Percentiles rank a stretch among this genome's conserved stretches.
Conservation (phyloP, 2,329 filamentous ascomycete species). For the Fusarium nematophilum region DNA sequence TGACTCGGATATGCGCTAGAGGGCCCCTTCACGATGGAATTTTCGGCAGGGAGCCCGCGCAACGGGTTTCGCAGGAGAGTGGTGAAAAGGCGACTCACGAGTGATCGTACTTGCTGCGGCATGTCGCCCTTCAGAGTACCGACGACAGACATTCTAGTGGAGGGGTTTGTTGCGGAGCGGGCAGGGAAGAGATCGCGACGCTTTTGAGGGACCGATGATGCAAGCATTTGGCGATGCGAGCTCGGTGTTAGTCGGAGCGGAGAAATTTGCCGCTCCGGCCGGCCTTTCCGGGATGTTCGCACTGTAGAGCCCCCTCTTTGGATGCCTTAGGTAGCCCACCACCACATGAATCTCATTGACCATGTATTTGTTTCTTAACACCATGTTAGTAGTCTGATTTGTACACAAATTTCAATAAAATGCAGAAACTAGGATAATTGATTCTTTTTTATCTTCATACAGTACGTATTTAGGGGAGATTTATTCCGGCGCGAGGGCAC, state of each 20-base stretch:
- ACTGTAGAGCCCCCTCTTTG: neutral
- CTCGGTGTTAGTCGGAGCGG: conserved; percentile 51
- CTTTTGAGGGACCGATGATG: conserved; percentile 42
- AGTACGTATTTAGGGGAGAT: too few relatives aligned
- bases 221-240: conserved; percentile 40
- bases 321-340: too few relatives aligned
- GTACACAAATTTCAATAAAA: too few relatives aligned
- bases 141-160: conserved; percentile 53
- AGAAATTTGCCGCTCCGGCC: conserved; percentile 49
- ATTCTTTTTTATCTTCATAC: too few relatives aligned
- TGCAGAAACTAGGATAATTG: too few relatives aligned
- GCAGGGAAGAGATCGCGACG: conserved; percentile 32
- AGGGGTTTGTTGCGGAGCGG: conserved; percentile 42
- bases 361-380: too few relatives aligned
- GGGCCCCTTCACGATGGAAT: conserved; percentile 26
- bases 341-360: too few relatives aligned
- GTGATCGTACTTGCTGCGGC: conserved; percentile 67
- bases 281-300: conserved; percentile 17
- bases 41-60: conserved; percentile 4
- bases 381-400: too few relatives aligned
- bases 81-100: conserved; percentile 57
- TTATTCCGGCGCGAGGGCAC: too few relatives aligned
- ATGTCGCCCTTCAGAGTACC: conserved; percentile 61
- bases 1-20: neutral
- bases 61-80: neutral